These are phyloP conservation scores for Trypanosoma scelopori DNA, from an alignment of 208 protist species.

Conservation along the genomic window DNA sequence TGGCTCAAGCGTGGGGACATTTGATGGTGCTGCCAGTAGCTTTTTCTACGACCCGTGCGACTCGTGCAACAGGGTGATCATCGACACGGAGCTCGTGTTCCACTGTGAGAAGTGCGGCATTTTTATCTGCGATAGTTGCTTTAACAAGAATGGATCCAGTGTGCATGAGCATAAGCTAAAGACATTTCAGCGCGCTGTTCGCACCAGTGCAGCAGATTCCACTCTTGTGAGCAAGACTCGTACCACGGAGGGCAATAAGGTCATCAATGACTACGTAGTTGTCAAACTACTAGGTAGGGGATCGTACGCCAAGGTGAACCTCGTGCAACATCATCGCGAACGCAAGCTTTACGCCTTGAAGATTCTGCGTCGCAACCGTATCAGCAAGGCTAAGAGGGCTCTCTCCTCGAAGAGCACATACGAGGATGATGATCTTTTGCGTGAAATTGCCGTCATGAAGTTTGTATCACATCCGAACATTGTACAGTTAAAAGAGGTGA, in stretches of 20 bases:
- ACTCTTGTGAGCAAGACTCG: conserved; percentile 52
- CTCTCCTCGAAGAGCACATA: conserved; percentile 8
- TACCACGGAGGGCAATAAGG: conserved; percentile 77
- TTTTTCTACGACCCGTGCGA: conserved; percentile 81
- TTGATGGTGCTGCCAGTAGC: conserved; percentile 43
- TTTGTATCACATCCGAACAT: conserved; percentile 96
- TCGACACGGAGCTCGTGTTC: conserved; percentile 68
- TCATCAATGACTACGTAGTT: conserved; percentile 92
- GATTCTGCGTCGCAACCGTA: conserved; percentile 48
- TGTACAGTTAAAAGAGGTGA: conserved; percentile 94
- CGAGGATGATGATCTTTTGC: conserved; percentile 71
- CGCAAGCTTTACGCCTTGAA: conserved; percentile 80
- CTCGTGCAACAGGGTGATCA: conserved; percentile 51
- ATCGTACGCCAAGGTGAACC: conserved; percentile 86
- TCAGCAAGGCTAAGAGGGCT: conserved; percentile 17
- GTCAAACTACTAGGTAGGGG: conserved; percentile 76
- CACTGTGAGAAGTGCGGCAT: conserved; percentile 74
- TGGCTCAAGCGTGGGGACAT: conserved; percentile 23
- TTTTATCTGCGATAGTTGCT: conserved; percentile 63
- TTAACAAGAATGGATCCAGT: conserved; percentile 18
- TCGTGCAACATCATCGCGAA: conserved; percentile 78
- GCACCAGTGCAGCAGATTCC: conserved; percentile 39
- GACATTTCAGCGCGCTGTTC: conserved; percentile 51
- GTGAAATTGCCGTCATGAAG: conserved; percentile 96
- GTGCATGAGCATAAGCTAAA: conserved; percentile 60